Base-by-base conservation (phyloP, 208 protist species). In the Naegleria lovaniensis region DNA sequence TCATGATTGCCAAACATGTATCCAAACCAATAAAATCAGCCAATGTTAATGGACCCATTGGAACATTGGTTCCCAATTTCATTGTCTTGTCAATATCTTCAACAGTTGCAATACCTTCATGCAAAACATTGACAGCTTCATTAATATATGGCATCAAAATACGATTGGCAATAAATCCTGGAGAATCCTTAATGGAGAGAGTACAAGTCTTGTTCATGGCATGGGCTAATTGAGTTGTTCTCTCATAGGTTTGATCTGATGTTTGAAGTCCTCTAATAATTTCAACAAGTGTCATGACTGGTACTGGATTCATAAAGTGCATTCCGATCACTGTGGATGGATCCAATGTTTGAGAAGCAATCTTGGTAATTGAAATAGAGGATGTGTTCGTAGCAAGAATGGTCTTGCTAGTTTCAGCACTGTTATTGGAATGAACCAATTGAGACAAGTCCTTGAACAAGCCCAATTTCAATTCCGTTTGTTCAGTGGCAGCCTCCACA, bases 271-370 rank as follows among this genome's bases (percentile, higher is more conserved):
- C 93, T 40, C 88, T 88, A 89, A 96, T 95, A 51, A 96, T 76
- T 91, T 96, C 95, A 40, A 96, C 94, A 7, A 96, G 89, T 90
- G 96, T 94, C 95, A 96, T 96, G 5, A 96, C 92, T 39, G 95
- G 95, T 7, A 96, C 94, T 59, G 95, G 95, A 87, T 96, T 96
- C 94, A 96, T 96, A 91, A 96, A 96, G 86, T 96, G 95, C 95
- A 96, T 96, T 76, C 94, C 95, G 83, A 96, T 94, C 7, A 94
- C 94, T 89, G 85, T 93, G 5, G 93, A 5, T 22, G 93, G 90
- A 25, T 86, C 40, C n/a, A 51, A 76, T 0, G 93, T 94, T n/a
- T 86, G 40, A 22, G 89, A n/a, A 41, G 91, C 95, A 48, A 96
- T 94, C 85, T 94, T 93, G n/a, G 95, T 96, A 79, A 96, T 96